phyloP scores from a whole-genome alignment of 441 rosid species.

The Pelargonium fulgidum region DNA sequence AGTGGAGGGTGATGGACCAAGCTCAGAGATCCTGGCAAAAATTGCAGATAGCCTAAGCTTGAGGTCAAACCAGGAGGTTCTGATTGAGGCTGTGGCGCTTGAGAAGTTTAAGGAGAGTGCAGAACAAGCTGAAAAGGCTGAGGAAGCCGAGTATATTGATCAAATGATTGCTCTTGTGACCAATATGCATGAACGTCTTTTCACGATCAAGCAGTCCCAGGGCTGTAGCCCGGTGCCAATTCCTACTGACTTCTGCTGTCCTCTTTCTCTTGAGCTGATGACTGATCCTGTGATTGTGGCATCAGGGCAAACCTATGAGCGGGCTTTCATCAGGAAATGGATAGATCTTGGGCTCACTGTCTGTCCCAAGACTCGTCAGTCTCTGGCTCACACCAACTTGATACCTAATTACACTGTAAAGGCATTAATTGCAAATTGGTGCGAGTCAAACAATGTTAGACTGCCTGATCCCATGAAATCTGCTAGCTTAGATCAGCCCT shows the following conservation, averaged over 20 bases:
- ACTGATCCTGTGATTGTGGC: conserved; percentile 91
- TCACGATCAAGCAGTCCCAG: conserved; percentile 54
- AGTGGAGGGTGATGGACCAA: conserved; percentile 43
- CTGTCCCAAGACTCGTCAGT: conserved; percentile 84
- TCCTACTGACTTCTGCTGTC: conserved; percentile 84
- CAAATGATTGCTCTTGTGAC: conserved; percentile 55
- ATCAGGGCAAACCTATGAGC: conserved; percentile 92
- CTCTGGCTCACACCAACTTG: conserved; percentile 57
- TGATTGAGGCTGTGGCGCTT: conserved; percentile 84
- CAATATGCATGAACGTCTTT: conserved; percentile 62
- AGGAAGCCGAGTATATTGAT: conserved; percentile 55
- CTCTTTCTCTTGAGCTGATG: conserved; percentile 92
- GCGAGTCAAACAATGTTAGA: conserved; percentile 66
- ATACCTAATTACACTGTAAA: conserved; percentile 85
- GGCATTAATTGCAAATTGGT: conserved; percentile 89
- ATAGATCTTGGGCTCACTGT: conserved; percentile 77
- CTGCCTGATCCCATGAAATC: conserved; percentile 64
- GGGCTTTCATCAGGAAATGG: conserved; percentile 80
- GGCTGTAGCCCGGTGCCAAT: conserved; percentile 51
- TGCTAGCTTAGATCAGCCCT: conserved; percentile 45
- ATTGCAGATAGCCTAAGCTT: conserved; percentile 58
- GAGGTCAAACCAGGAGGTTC: conserved; percentile 80
- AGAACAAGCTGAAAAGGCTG: conserved; percentile 55
- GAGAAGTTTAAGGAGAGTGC: conserved; percentile 74
- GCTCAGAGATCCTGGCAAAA: conserved; percentile 54